A percentile compares a stretch with the other conserved stretches of the same genome.
Conservation (phyloP, 257 asterid species). For the Przewalskia tangutica region DNA sequence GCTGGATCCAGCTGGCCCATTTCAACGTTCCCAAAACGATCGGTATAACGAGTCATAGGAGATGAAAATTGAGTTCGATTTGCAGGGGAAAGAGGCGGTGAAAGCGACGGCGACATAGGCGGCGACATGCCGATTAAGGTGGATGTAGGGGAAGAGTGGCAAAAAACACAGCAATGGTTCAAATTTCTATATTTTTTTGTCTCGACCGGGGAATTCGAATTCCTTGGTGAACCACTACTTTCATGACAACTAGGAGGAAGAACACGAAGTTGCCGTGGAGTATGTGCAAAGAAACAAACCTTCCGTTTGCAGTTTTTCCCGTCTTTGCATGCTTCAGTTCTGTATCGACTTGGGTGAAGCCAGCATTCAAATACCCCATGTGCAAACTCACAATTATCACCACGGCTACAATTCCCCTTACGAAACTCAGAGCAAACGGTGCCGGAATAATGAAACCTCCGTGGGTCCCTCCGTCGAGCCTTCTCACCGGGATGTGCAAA, state of each 20-base stretch:
- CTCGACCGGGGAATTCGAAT: conserved; percentile 22
- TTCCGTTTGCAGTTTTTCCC: conserved; percentile 86
- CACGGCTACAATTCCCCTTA: conserved; percentile 58
- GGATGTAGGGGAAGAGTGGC: conserved; percentile 72
- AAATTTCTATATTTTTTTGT: conserved; percentile 9
- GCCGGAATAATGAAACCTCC: conserved; percentile 65
- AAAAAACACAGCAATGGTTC: conserved; percentile 47
- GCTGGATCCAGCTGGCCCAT: conserved; percentile 9
- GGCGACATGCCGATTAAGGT: conserved; percentile 43
- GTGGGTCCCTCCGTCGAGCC: conserved; percentile 83
- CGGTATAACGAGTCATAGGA: conserved; percentile 10
- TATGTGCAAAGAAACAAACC: conserved; percentile 87
- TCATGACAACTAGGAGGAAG: conserved; percentile 30
- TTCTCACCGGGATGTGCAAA: conserved; percentile 96
- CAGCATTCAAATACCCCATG: conserved; percentile 98
- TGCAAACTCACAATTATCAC: conserved; percentile 70
- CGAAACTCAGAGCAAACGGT: conserved; percentile 78
- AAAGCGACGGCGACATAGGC: conserved; percentile 38
- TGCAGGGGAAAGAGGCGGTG: conserved; percentile 55
- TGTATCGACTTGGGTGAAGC: conserved; percentile 83
- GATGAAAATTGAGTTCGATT: conserved; percentile 21
- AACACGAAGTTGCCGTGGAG: conserved; percentile 73
- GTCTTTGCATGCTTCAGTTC: conserved; percentile 94
- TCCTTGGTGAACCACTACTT: conserved; percentile 1
- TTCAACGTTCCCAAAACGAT: conserved; percentile 11